Percentiles rank a stretch among this genome's conserved stretches.
Evolutionary conservation across 2,329 filamentous ascomycete genomes (phyloP).

Genomic region (Nectriaceae sp.): DNA sequence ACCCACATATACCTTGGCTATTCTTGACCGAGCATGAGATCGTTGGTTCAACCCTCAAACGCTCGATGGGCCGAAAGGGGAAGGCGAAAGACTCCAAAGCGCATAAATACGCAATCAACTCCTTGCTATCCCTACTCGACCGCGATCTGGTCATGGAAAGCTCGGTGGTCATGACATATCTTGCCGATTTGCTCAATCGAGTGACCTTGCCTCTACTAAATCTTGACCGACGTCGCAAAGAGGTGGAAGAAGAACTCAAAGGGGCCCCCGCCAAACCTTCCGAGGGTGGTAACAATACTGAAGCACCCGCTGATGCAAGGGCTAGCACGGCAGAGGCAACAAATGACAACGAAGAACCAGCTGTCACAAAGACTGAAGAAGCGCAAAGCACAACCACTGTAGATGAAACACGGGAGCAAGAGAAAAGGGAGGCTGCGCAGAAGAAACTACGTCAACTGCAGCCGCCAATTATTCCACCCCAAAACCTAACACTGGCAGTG

Average conservation of each 20-base stretch:
- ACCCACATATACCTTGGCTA: slow-evolving; percentile 83
- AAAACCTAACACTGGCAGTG: slow-evolving; percentile 91
- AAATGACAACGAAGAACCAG: slow-evolving; percentile 11
- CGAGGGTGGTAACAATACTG: slow-evolving; percentile 34
- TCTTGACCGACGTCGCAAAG: slow-evolving; percentile 80
- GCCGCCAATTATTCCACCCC: slow-evolving; percentile 82
- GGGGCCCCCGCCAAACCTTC: slow-evolving; percentile 34
- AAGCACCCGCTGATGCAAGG: slow-evolving; percentile 14
- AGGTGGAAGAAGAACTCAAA: slow-evolving; percentile 59
- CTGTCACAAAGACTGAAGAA: slow-evolving; percentile 29
- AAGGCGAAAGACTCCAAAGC: slow-evolving; percentile 85
- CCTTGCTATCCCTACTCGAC: slow-evolving; percentile 82
- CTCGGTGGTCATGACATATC: slow-evolving; percentile 91
- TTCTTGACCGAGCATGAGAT: slow-evolving; percentile 93
- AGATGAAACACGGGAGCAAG: slow-evolving; percentile 32
- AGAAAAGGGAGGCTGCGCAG: slow-evolving; percentile 42
- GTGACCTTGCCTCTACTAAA: slow-evolving; percentile 85
- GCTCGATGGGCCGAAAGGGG: slow-evolving; percentile 76
- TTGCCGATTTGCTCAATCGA: slow-evolving; percentile 83
- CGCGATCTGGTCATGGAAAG: slow-evolving; percentile 97
- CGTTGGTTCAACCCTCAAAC: slow-evolving; percentile 73
- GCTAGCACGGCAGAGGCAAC: slow-evolving; percentile 17
- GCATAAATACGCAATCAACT: slow-evolving; percentile 89
- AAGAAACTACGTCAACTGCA: slow-evolving; percentile 64
- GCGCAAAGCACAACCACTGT: slow-evolving; percentile 27